Base-by-base conservation (phyloP, 257 asterid species). In the Lavandula angustifolia region DNA sequence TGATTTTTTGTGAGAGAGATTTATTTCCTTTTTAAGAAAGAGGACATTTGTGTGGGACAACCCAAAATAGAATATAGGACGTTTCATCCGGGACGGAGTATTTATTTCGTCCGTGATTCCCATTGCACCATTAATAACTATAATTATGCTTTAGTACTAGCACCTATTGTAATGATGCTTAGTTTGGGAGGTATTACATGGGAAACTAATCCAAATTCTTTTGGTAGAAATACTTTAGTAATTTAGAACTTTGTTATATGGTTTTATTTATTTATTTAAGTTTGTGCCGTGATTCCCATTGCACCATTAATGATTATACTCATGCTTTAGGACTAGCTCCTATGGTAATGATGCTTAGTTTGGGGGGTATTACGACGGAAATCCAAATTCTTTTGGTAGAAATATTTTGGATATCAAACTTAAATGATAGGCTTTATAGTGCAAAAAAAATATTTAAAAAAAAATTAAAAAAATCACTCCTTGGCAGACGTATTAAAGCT, bases 171-270 rank as follows among this genome's bases (percentile, higher is more conserved):
- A 27, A 8, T 22, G 47, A 27, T 31, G 14, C 7, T 42, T 18
- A 54, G 42, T 52, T 42, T 51, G 40, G 58, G 42, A 35, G 50
- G 41, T 34, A 37, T 57, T 35, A 50, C 54, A 22, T 44, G 51
- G 7, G 38, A 14, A 37, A 11, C 59, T 11, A n/a, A 35, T 16
- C 17, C 52, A 33, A 46, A 40, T 22, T 59, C 54, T 38, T 59
- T 17, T 69, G 38, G 38, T 11, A 60, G 8, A 50, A 17, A 51
- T 12, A 47, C 46, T 51, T 14, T 46, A 41, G 27, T 22, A 22
- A 22, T 22, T 22, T 22, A 22, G 27, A 22, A 22, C 27, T 22
- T 22, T 22, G 27, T 22, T 22, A 22, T 22, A 22, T 22, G 27
- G 27, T 22, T 22, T 22, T 22, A n/a, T n/a, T n/a, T n/a, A n/a